Conservation (phyloP, 257 asterid genomes). For the Anisodus acutangulus region DNA sequence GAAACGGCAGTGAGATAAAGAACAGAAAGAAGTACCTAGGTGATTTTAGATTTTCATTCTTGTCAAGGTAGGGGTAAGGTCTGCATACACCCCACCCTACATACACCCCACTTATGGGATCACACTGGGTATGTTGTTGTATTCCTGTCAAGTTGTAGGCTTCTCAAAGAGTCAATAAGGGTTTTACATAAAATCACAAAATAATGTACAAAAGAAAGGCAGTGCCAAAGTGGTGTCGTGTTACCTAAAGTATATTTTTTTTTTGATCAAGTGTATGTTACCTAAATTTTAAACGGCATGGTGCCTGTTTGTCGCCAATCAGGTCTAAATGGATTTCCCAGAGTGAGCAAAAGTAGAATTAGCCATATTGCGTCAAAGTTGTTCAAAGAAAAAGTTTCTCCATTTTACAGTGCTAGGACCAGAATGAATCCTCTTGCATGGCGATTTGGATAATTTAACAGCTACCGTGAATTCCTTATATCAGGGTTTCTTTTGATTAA, state of each 20-base stretch:
- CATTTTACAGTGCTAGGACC: neutral
- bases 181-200: neutral
- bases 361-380: neutral
- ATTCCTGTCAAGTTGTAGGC: neutral
- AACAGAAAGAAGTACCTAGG: conserved; percentile 2
- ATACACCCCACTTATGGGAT: too few species aligned
- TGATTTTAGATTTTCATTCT: neutral
- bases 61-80: neutral
- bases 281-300: neutral
- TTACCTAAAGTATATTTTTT: neutral
- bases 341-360: conserved; percentile 6
- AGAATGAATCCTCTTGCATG: neutral
- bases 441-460: neutral
- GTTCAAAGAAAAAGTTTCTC: neutral
- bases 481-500: neutral
- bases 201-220: conserved; percentile 1
- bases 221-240: neutral
- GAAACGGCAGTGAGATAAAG: neutral
- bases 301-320: conserved; percentile 6
- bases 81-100: too few species aligned
- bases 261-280: neutral
- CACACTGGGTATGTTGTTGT: too few species aligned
- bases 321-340: conserved; percentile 20
- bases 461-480: neutral
- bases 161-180: neutral